Conservation (phyloP, 305 asterid species). For the Striga hermonthica region DNA sequence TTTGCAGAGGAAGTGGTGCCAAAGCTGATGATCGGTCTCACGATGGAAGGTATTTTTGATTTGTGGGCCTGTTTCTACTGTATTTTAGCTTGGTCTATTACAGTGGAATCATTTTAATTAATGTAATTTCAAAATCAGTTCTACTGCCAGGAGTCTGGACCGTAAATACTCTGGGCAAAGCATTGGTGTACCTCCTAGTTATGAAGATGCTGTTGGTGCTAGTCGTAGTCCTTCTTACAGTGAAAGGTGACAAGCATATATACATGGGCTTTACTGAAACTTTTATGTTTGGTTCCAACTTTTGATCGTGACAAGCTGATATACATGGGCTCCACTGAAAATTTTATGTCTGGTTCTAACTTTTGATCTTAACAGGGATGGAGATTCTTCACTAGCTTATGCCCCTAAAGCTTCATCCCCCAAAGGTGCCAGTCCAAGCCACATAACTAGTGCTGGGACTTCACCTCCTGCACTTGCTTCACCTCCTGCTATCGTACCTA, state of each 20-base stretch:
- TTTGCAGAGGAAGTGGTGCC: constrained; percentile 64
- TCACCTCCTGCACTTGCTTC: constrained; percentile 50
- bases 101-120: constrained; percentile 18
- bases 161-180: constrained; percentile 63
- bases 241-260: constrained; percentile 51
- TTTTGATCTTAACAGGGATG: constrained; percentile 50
- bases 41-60: constrained; percentile 66
- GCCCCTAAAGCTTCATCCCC: constrained; percentile 64
- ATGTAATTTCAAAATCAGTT: constrained; percentile 37
- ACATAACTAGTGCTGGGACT: constrained; percentile 39
- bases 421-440: constrained; percentile 51
- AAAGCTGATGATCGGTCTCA: constrained; percentile 71
- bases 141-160: constrained; percentile 43
- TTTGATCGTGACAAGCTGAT: constrained; percentile 39
- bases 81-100: constrained; percentile 13
- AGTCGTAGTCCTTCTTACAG: constrained; percentile 64
- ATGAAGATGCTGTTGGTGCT: constrained; percentile 71
- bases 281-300: constrained; percentile 31
- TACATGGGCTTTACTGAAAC: constrained; percentile 24
- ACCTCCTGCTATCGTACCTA: constrained; percentile 43
- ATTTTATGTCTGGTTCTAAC: constrained; percentile 31
- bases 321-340: constrained; percentile 2
- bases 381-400: constrained; percentile 56
- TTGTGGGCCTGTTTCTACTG: constrained; percentile 19
- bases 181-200: constrained; percentile 71